Evolutionary conservation across 2,329 filamentous ascomycete genomes (phyloP), one percentile per base, ranked within the genome.

Genomic region (Microsporum ferrugineum): DNA sequence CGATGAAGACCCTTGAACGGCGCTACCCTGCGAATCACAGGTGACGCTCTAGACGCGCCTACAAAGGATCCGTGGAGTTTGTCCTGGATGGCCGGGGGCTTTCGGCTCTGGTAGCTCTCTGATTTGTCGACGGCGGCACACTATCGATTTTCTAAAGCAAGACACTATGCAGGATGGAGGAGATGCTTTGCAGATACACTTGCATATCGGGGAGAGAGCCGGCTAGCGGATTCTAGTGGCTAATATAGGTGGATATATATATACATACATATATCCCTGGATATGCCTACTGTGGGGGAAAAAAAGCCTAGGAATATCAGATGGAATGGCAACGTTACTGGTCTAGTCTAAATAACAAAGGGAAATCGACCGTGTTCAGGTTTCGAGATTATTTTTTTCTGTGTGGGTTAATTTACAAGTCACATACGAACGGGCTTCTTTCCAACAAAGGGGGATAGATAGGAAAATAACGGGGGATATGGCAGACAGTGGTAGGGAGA

Each of bases 401-500:
- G 27, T 34, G 51, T 55, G 51, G 51, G 51, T 55, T 55, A 55
- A 55, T 55, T 55, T 55, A 55, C 51, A 55, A 55, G 51, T n/a
- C 51, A 55, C 51, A 55, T 33, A 34, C n/a, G 33, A 55, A 55
- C 51, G 51, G 31, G 51, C 51, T 36, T 36, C 17, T 17, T 55
- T 55, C 33, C 51, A 33, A 55, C 31, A 14, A 43, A n/a, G 51
- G 33, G 45, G 27, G 23, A 23, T 29, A n/a, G 27, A 6, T 5
- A 43, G 43, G 23, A 47, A 47, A 29, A 51, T 51, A 31, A 31
- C 29, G 23, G 27, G 45, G 27, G 10, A 51, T 43, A 43, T 43
- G 39, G 39, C 39, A n/a, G 39, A 43, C 39, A 43, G 39, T n/a
- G 39, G 39, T 5, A 45, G n/a, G 14, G 14, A 36, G 34, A 23